Base-by-base conservation (phyloP, 1,139 yeast genomes). In the Protomyces inouyei region DNA sequence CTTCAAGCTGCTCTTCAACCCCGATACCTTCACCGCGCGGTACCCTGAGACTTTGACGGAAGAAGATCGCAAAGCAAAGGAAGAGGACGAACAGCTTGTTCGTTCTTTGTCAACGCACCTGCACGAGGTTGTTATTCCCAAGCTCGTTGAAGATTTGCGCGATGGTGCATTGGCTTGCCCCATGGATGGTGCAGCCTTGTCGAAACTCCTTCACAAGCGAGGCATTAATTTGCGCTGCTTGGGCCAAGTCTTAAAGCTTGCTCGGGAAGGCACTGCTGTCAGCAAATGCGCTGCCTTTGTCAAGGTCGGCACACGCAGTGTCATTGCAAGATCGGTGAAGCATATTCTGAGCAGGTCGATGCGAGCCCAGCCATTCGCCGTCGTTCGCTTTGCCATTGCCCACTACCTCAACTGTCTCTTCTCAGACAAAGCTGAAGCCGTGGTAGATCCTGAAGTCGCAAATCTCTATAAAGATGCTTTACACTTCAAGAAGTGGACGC, bases 211-310 rank as follows among this genome's bases (percentile, higher is more conserved):
- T 76, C 98, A 93, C 76, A 83, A 83, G 70, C 79, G 80, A 63
- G 98, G 98, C 79, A 86, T 93, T 73, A 92, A 90, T 75, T 74
- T 92, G 78, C 87, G 98, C 77, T 92, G 93, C 73, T 80, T 93
- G 71, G 97, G 97, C 67, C 77, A 61, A 12, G 57, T 59, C 55
- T 52, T 45, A 35, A 53, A 35, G 51, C 52, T 51, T 75, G 61
- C 73, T 86, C 45, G 40, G 10, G 12, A 32, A 16, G 71, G 25
- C 3, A 85, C 85, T n/a, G 18, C 48, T 14, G 36, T 28, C 25
- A 52, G 43, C n/a, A 55, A 60, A 25, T 45, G 43, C 48, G 25
- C 48, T 8, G 53, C 69, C 68, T 1, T 68, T 86, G 36, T 79
- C 88, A 57, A 76, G 16, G 74, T 87, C 61, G 74, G 85, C 28